These are phyloP conservation scores for Begonia masoniana DNA, from an alignment of 306 rosid genomes.

Conservation along the genomic window DNA sequence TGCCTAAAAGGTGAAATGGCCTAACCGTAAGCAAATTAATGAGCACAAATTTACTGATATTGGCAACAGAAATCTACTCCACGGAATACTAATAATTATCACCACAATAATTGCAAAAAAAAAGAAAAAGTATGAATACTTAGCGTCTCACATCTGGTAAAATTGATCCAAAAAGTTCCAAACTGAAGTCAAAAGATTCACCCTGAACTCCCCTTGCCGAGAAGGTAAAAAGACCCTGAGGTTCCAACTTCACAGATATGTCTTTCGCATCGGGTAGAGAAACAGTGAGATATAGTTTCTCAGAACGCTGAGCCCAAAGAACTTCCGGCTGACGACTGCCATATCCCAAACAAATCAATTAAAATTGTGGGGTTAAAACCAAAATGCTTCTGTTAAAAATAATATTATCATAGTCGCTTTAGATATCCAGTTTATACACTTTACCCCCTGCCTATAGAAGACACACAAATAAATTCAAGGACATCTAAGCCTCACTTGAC, in stretches of 20 bases:
- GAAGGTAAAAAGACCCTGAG: slow-evolving; percentile 66
- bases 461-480: too few species aligned
- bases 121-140: neutral
- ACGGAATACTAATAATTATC: neutral
- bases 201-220: slow-evolving; percentile 57
- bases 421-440: too few species aligned
- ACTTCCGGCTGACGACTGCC: slow-evolving; percentile 83
- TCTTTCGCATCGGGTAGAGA: slow-evolving; percentile 81
- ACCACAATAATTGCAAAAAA: neutral
- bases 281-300: slow-evolving; percentile 67
- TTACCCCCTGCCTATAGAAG: too few species aligned
- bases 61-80: neutral
- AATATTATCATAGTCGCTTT: too few species aligned
- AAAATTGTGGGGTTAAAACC: too few species aligned
- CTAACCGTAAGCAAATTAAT: neutral
- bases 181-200: slow-evolving; percentile 45
- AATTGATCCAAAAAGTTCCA: slow-evolving; percentile 55
- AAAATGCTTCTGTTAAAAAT: too few species aligned
- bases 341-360: too few species aligned
- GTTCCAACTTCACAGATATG: slow-evolving; percentile 57
- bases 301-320: slow-evolving; percentile 92
- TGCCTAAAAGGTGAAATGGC: too few species aligned
- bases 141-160: slow-evolving; percentile 39
- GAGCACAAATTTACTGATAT: neutral
- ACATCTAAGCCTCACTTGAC: too few species aligned